A percentile compares a stretch with the other conserved stretches of the same genome.
These are phyloP conservation scores for Pulveroboletus sp. DNA, from an alignment of 768 basidiomycete genomes.

Conservation along the genomic window DNA sequence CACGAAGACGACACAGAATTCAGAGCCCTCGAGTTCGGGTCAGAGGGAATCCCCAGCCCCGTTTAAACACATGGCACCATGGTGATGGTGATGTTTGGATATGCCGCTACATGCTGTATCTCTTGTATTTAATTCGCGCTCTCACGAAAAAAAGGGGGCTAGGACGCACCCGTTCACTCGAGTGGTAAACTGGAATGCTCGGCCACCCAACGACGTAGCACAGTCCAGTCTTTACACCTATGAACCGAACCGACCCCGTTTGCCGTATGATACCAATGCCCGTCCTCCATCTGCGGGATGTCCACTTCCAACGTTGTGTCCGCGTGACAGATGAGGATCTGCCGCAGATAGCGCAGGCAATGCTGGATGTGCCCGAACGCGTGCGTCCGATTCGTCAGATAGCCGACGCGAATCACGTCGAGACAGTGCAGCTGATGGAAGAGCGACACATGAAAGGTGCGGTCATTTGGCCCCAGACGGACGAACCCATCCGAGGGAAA, in stretches of 20 bases:
- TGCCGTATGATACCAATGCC: slow-evolving; percentile 26
- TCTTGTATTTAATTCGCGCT: background rate
- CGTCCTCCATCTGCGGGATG: slow-evolving; percentile 24
- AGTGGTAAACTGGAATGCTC: slow-evolving; percentile 29
- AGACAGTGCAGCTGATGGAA: slow-evolving; percentile 51
- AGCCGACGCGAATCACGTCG: slow-evolving; percentile 32
- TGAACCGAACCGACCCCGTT: slow-evolving; percentile 32
- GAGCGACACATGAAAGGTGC: slow-evolving; percentile 35
- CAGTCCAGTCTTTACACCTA: slow-evolving; percentile 33
- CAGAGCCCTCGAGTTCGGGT: background rate
- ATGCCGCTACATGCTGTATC: background rate
- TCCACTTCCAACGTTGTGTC: slow-evolving; percentile 38
- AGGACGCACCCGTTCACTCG: slow-evolving; percentile 2
- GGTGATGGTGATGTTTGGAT: background rate
- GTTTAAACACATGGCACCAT: background rate
- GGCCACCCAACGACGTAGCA: slow-evolving; percentile 25
- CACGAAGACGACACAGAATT: slow-evolving; percentile 2
- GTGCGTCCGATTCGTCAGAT: slow-evolving; percentile 22
- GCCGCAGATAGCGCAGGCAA: slow-evolving; percentile 39
- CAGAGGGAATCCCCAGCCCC: background rate
- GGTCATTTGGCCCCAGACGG: slow-evolving; percentile 32
- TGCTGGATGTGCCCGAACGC: slow-evolving; percentile 33
- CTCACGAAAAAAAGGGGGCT: background rate
- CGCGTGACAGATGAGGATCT: slow-evolving; percentile 35
- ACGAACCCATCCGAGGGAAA: slow-evolving; percentile 34